Evolutionary conservation across 2,329 filamentous ascomycete genomes (phyloP).

Genomic region (Colletotrichum endophyticum): DNA sequence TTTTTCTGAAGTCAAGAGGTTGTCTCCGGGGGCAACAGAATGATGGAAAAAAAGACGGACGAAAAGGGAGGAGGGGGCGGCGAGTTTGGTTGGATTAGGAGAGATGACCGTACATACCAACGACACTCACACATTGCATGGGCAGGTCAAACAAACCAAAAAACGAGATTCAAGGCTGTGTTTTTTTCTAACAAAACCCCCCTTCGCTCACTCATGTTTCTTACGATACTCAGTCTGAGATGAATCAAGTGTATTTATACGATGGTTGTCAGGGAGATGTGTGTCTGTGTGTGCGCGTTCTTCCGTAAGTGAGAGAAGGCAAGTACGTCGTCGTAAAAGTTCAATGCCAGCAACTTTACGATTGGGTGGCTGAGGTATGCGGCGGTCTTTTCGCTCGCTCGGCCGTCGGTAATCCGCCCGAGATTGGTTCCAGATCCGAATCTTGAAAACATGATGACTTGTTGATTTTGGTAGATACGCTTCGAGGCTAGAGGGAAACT

Average conservation of each 20-base stretch:
- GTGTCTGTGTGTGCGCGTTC: neutral
- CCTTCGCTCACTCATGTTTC: neutral
- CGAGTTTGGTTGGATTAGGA: neutral
- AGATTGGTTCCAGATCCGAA: neutral
- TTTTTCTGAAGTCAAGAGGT: neutral
- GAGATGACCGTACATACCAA: constrained; percentile 15
- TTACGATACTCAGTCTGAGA: constrained; percentile 13
- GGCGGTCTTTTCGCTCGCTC: neutral
- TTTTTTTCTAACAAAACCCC: neutral
- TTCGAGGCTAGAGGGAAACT: neutral
- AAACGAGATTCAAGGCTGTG: neutral
- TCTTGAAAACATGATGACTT: neutral
- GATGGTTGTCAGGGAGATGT: neutral
- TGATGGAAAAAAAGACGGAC: neutral
- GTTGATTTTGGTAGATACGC: neutral
- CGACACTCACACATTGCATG: constrained; percentile 10
- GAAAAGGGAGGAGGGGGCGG: neutral
- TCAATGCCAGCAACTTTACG: neutral
- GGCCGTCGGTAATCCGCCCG: neutral
- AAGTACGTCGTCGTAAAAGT: neutral
- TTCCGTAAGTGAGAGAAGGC: neutral
- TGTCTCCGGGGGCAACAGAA: neutral
- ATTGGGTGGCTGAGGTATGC: neutral
- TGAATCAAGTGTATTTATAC: constrained; percentile 19
- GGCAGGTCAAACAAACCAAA: neutral